Evolutionary conservation across 805 yeast species (phyloP).

Genomic region (Saccharomycopsis oosterbeekiorum): DNA sequence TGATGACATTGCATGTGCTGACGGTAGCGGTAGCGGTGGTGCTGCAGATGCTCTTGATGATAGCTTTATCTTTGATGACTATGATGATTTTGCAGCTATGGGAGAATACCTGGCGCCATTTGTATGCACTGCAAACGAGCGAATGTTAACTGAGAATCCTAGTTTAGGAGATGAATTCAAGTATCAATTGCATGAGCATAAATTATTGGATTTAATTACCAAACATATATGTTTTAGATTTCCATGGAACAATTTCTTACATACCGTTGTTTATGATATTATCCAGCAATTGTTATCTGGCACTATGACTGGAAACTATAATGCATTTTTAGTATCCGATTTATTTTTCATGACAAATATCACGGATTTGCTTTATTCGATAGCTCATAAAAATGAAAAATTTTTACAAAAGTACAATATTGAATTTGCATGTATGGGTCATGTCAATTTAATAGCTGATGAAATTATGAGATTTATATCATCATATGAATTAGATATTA

Average conservation of each 20-base stretch:
- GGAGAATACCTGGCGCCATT: conserved; percentile 4
- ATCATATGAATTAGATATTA: conserved; percentile 1
- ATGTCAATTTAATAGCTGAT: conserved; percentile 25
- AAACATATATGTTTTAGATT: conserved; percentile 59
- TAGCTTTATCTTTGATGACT: background rate
- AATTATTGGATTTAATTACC: conserved; percentile 57
- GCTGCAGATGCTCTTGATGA: background rate
- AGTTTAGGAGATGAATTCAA: conserved; percentile 85
- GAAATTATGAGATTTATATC: conserved; percentile 14
- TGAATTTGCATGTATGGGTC: conserved; percentile 84
- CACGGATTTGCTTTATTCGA: conserved; percentile 9
- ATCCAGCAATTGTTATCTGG: conserved; percentile 93
- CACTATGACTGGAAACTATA: conserved; percentile 73
- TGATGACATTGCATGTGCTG: background rate
- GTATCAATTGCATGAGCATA: conserved; percentile 67
- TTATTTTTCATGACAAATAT: conserved; percentile 15
- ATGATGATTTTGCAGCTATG: background rate
- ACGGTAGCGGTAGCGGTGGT: background rate
- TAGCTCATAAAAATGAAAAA: conserved; percentile 6
- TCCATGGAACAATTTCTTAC: conserved; percentile 97
- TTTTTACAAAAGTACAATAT: conserved; percentile 5
- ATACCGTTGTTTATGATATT: conserved; percentile 93
- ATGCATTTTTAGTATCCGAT: conserved; percentile 65
- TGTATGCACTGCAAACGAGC: conserved; percentile 28
- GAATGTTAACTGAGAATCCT: conserved; percentile 41